phyloP scores from a whole-genome alignment of 1,284 basidiomycete species.

The Phenoliferia sp. region DNA sequence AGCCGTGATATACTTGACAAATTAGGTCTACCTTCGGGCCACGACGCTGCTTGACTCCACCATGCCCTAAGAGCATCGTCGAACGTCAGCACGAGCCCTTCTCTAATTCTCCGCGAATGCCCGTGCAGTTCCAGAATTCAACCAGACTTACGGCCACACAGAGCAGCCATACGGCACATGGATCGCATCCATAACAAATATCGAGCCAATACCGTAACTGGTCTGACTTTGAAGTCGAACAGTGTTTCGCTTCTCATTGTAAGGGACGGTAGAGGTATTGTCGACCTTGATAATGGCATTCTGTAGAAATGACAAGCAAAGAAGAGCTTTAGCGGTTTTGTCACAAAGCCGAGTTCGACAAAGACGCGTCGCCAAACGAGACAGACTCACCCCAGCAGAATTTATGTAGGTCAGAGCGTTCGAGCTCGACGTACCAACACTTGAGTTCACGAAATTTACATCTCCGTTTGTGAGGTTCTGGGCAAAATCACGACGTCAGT shows the following conservation, averaged over 20 bases:
- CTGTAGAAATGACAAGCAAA: neutral
- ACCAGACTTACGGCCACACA: slow-evolving; percentile 20
- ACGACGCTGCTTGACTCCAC: slow-evolving; percentile 11
- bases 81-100: slow-evolving; percentile 18
- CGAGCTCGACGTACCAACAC: slow-evolving; percentile 5
- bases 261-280: slow-evolving; percentile 62
- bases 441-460: slow-evolving; percentile 23
- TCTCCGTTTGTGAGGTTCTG: slow-evolving; percentile 29
- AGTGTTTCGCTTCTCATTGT: slow-evolving; percentile 61
- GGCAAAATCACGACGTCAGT: neutral
- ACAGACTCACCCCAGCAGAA: slow-evolving; percentile 11
- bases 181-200: slow-evolving; percentile 72
- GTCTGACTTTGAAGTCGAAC: slow-evolving; percentile 67
- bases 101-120: neutral
- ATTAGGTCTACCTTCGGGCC: slow-evolving; percentile 11
- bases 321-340: too few species aligned
- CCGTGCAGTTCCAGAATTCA: neutral
- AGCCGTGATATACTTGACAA: neutral
- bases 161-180: slow-evolving; percentile 64
- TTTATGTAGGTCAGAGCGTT: slow-evolving; percentile 31
- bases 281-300: slow-evolving; percentile 50
- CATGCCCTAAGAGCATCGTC: slow-evolving; percentile 4
- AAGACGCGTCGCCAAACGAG: neutral
- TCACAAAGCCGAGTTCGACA: neutral
- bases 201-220: slow-evolving; percentile 56